phyloP scores from a whole-genome alignment of 805 yeast genomes.

The Tetrapisispora nanseiensis region DNA sequence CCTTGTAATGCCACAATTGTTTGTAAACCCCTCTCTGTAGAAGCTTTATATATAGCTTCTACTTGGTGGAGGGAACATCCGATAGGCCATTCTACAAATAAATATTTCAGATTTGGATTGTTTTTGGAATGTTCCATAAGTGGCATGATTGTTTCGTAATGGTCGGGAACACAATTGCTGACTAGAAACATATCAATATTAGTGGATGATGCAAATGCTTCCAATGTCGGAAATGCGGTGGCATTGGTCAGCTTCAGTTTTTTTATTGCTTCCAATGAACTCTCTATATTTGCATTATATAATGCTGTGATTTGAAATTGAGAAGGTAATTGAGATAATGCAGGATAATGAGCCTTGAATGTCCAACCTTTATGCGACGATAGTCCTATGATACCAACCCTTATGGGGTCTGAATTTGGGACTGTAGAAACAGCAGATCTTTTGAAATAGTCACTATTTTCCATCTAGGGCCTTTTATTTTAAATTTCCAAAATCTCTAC shows the following conservation, averaged over 20 bases:
- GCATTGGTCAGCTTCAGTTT: constrained; percentile 19
- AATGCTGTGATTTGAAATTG: constrained; percentile 25
- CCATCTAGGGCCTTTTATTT: too few relatives aligned
- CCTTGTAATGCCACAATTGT: constrained; percentile 26
- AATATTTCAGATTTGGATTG: constrained; percentile 18
- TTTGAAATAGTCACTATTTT: constrained; percentile 19
- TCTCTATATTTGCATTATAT: constrained; percentile 14
- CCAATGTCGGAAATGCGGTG: constrained; percentile 19
- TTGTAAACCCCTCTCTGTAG: constrained; percentile 20
- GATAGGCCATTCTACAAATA: constrained; percentile 25
- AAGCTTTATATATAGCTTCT: constrained; percentile 18
- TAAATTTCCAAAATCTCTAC: too few relatives aligned
- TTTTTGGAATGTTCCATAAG: constrained; percentile 15
- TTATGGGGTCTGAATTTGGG: constrained; percentile 21
- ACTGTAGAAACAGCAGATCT: constrained; percentile 26
- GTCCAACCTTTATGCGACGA: constrained; percentile 24
- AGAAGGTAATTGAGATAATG: constrained; percentile 23
- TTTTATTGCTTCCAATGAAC: constrained; percentile 16
- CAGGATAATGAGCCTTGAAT: constrained; percentile 24
- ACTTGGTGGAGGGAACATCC: constrained; percentile 20
- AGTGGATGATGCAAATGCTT: constrained; percentile 15
- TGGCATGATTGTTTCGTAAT: constrained; percentile 13
- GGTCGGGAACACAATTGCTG: constrained; percentile 16
- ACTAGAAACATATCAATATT: constrained; percentile 24
- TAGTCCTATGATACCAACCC: constrained; percentile 25